These are phyloP conservation scores for Apiospora saccharicola DNA, from an alignment of 2,329 filamentous ascomycete genomes.

Conservation along the genomic window DNA sequence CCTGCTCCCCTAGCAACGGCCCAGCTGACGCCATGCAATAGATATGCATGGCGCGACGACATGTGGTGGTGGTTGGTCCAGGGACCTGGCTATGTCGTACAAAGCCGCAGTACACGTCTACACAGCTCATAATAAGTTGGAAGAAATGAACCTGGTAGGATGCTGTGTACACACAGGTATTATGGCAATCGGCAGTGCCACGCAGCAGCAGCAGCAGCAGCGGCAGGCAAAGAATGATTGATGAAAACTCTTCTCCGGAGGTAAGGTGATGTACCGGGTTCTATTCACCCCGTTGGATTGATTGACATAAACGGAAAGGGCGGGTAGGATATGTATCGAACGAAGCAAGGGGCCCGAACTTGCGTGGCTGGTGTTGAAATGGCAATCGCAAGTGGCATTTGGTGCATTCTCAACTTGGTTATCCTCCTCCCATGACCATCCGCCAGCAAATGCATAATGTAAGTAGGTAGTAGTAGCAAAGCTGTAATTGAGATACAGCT, in stretches of 20 bases:
- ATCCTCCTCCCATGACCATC: background rate
- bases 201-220: background rate
- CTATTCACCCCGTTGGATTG: background rate
- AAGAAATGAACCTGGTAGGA: background rate
- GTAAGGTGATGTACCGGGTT: background rate
- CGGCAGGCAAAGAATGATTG: background rate
- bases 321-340: background rate
- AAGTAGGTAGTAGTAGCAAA: too few relatives aligned
- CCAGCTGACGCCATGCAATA: constrained; percentile 10
- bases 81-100: constrained; percentile 1
- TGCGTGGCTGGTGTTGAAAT: background rate
- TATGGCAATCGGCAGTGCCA: background rate
- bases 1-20: background rate
- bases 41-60: background rate
- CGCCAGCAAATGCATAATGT: background rate
- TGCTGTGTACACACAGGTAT: constrained; percentile 1
- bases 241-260: constrained; percentile 3
- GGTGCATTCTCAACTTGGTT: background rate
- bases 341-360: background rate
- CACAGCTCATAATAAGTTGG: background rate
- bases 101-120: background rate
- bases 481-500: background rate
- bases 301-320: too few relatives aligned
- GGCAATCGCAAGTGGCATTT: background rate
- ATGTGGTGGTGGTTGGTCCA: constrained; percentile 12